Conservation (phyloP, 306 rosid species). For the Quercus robur region DNA sequence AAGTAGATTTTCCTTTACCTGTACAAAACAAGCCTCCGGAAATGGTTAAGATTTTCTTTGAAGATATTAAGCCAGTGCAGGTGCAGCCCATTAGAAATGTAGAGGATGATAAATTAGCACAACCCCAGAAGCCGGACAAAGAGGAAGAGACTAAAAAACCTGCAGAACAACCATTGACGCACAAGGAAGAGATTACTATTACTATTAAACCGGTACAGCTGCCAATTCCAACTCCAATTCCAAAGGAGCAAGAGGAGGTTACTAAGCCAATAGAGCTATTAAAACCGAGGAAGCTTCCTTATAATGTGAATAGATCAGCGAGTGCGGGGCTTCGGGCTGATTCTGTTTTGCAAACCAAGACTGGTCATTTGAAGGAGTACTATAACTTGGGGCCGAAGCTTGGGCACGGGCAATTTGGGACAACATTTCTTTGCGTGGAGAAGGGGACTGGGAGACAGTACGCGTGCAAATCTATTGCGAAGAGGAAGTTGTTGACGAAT, state of each 20-base stretch:
- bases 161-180: neutral
- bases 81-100: neutral
- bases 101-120: neutral
- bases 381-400: conserved; percentile 64
- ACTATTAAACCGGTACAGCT: neutral
- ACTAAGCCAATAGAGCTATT: conserved; percentile 2
- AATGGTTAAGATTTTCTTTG: conserved; percentile 39
- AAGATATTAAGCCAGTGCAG: conserved; percentile 19
- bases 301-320: conserved; percentile 40
- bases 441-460: conserved; percentile 61
- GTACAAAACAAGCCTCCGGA: conserved; percentile 54
- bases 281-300: conserved; percentile 37
- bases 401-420: conserved; percentile 87
- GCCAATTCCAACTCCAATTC: neutral
- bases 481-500: conserved; percentile 51
- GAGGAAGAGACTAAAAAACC: conserved; percentile 4
- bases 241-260: conserved; percentile 9
- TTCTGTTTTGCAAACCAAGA: conserved; percentile 60
- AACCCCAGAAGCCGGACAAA: neutral
- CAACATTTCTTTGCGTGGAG: conserved; percentile 71
- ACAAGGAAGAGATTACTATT: conserved; percentile 12
- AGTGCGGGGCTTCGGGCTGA: conserved; percentile 67
- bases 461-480: conserved; percentile 85
- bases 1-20: neutral
- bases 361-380: conserved; percentile 59